Percentiles rank a stretch among this genome's conserved stretches.
These are phyloP conservation scores for Grammothele lineata DNA, from an alignment of 768 basidiomycete genomes.

Conservation along the genomic window DNA sequence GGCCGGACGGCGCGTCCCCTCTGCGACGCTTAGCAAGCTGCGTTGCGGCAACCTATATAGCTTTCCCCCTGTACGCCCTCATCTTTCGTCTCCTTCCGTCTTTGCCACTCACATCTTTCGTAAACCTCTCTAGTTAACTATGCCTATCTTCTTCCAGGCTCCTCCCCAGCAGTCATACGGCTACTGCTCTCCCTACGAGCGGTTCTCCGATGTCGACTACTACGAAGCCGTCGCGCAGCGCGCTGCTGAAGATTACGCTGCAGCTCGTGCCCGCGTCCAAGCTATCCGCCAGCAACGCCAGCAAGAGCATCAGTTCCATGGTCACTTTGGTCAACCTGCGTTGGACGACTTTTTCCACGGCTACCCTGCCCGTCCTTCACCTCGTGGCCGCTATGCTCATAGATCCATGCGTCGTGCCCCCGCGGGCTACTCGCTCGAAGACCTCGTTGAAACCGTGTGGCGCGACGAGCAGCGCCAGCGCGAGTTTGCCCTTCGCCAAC, in stretches of 20 bases:
- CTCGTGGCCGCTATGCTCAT: not conserved
- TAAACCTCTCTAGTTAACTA: slow-evolving; percentile 2
- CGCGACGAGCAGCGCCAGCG: slow-evolving; percentile 13
- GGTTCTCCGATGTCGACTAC: slow-evolving; percentile 5
- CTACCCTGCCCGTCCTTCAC: slow-evolving; percentile 5
- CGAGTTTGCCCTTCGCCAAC: not conserved
- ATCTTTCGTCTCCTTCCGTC: not conserved
- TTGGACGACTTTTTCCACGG: slow-evolving; percentile 10
- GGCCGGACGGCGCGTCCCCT: slow-evolving; percentile 10
- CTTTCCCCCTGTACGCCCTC: not conserved
- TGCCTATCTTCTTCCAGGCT: slow-evolving; percentile 13
- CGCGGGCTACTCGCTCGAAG: not conserved
- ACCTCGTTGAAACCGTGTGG: slow-evolving; percentile 1
- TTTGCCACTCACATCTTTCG: not conserved
- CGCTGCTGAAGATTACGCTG: slow-evolving; percentile 17
- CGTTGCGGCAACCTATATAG: slow-evolving; percentile 5
- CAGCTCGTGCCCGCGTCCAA: slow-evolving; percentile 17
- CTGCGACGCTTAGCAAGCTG: slow-evolving; percentile 12
- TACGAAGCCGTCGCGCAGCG: slow-evolving; percentile 9
- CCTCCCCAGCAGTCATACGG: not conserved
- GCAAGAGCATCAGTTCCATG: not conserved
- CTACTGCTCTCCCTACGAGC: not conserved
- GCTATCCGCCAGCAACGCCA: slow-evolving; percentile 14
- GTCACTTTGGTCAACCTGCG: slow-evolving; percentile 1
- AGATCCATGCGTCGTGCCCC: not conserved